Conservation (phyloP, 2,329 filamentous ascomycete genomes). For the Aureobasidium sp. region DNA sequence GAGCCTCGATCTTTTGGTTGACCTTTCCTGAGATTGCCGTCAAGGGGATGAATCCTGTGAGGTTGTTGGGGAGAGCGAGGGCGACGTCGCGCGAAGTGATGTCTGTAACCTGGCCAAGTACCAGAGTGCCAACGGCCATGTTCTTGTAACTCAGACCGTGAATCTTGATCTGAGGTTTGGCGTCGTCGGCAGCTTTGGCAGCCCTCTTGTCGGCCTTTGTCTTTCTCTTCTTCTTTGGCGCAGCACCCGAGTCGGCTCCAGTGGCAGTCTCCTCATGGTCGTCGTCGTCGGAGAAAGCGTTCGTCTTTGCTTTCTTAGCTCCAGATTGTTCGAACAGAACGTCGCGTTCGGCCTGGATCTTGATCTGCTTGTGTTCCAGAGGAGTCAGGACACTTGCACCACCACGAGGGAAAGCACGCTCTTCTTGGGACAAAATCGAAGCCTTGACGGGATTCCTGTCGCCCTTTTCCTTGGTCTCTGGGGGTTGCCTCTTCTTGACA, state of each 20-base stretch:
- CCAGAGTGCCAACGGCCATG: slow-evolving; percentile 73
- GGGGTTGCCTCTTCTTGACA: slow-evolving; percentile 16
- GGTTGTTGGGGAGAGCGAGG: slow-evolving; percentile 83
- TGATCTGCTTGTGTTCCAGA: slow-evolving; percentile 92
- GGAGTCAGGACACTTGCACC: slow-evolving; percentile 86
- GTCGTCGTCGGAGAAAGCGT: slow-evolving; percentile 40
- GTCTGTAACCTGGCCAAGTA: slow-evolving; percentile 77
- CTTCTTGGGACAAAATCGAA: slow-evolving; percentile 63
- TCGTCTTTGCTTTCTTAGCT: slow-evolving; percentile 52
- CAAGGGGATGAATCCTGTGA: slow-evolving; percentile 81
- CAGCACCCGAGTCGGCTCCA: slow-evolving; percentile 31
- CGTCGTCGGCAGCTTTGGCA: slow-evolving; percentile 34
- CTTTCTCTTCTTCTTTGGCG: slow-evolving; percentile 47
- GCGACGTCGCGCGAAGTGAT: slow-evolving; percentile 75
- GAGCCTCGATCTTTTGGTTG: slow-evolving; percentile 64
- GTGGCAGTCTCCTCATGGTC: slow-evolving; percentile 30
- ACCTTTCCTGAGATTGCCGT: slow-evolving; percentile 83
- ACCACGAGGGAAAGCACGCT: slow-evolving; percentile 84
- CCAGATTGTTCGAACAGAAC: slow-evolving; percentile 75
- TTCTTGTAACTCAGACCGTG: slow-evolving; percentile 76
- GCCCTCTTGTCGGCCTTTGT: slow-evolving; percentile 39
- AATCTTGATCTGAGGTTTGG: slow-evolving; percentile 55
- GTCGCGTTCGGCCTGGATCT: slow-evolving; percentile 86
- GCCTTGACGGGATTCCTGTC: slow-evolving; percentile 27
- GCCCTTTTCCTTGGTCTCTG: slow-evolving; percentile 28